Evolutionary conservation across 257 asterid genomes (phyloP).

Genomic region (Fraxinus pennsylvanica): DNA sequence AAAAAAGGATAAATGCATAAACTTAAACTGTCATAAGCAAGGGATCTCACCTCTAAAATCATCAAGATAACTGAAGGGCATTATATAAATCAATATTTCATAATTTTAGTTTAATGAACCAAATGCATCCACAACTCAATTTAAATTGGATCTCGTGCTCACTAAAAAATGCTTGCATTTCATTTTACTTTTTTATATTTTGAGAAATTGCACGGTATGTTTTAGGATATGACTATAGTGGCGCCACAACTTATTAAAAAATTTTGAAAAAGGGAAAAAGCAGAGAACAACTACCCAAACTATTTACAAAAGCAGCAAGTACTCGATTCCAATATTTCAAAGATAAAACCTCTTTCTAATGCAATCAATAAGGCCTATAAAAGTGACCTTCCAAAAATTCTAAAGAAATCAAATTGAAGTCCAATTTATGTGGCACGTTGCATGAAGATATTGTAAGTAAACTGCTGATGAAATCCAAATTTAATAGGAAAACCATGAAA

Average conservation of each 20-base stretch:
- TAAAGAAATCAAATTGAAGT: neutral
- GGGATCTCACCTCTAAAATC: neutral
- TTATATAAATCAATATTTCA: neutral
- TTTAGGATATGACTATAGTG: neutral
- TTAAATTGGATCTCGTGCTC: neutral
- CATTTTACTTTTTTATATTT: neutral
- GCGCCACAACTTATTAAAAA: neutral
- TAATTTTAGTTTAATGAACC: neutral
- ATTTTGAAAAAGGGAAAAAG: neutral
- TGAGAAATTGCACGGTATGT: neutral
- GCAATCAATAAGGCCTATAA: neutral
- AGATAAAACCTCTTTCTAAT: neutral
- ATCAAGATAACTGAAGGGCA: neutral
- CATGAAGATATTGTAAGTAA: neutral
- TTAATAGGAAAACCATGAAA: neutral
- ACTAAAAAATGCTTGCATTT: conserved; percentile 10
- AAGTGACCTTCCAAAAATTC: neutral
- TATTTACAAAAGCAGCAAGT: neutral
- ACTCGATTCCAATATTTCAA: neutral
- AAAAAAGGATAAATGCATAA: conserved; percentile 17
- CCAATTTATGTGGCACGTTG: neutral
- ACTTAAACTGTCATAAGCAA: conserved; percentile 9
- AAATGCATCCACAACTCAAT: neutral
- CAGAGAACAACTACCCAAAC: neutral
- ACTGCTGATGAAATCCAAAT: neutral